Evolutionary conservation across 805 yeast genomes (phyloP), one percentile per base, ranked within the genome.

Genomic region (Candida boidinii): DNA sequence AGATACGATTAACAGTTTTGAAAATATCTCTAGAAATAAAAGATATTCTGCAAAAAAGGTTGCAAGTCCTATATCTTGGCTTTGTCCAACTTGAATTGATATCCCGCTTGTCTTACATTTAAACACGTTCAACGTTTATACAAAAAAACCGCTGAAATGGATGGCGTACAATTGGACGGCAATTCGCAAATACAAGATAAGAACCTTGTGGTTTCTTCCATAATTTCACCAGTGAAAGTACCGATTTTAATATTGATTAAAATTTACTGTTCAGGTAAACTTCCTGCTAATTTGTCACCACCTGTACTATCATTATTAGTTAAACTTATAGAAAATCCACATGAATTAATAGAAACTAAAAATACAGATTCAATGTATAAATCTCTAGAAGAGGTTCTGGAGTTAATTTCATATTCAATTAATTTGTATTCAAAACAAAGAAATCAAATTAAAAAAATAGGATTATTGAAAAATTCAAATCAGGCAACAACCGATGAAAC

Each of bases 221-320:
- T 58, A 1, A 41, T 77, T 18, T 68, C 79, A 5, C 76, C 83
- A 1, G 66, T 71, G 35, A 74, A 72, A 41, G 52, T 78, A 0
- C 70, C 76, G 2, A 42, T 76, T 1, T 43, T 76, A 8, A 52
- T 67, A 3, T 45, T 78, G 11, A 60, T 76, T 5, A 62, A 62
- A 12, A 66, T 68, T 0, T 70, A 71, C 42, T 60, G 74, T 29
- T 48, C 60, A 10, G 60, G 60, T 7, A 48, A 49, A 12, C 40
- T 69, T 2, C 74, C 74, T 5, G 41, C 51, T 12, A 42, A 47
- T 15, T 49, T 58, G 18, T 49, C 56, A 16, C 59, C 67, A 6
- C 62, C 69, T 1, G 44, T 66, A 12, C 44, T 73, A 23, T 43
- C 65, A 3, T 48, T 62, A 2, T 41, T 73, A n/a, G 69, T 70